Conservation (phyloP, 177 flowering plant species). For the Vitis hybrid region DNA sequence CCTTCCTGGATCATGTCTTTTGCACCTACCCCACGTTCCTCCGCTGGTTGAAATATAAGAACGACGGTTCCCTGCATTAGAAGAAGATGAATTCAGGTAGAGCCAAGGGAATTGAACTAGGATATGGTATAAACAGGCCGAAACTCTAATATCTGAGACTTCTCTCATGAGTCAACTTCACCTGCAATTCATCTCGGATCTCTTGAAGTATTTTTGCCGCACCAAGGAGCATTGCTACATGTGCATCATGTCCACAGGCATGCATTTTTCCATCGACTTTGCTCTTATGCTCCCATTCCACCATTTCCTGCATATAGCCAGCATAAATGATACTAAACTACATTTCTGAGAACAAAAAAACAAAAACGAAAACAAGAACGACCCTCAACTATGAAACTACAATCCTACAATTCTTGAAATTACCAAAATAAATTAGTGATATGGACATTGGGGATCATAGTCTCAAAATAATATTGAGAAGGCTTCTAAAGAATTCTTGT, state of each 20-base stretch:
- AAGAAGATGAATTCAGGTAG: not conserved
- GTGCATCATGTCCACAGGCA: slow-evolving; percentile 81
- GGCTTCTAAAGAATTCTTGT: no score
- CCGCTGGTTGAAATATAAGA: slow-evolving; percentile 77
- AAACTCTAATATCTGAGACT: not conserved
- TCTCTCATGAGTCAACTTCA: slow-evolving; percentile 2
- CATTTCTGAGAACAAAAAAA: no score
- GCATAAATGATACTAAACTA: no score
- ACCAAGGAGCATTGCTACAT: slow-evolving; percentile 73
- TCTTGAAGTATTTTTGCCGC: slow-evolving; percentile 62
- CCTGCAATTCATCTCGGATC: slow-evolving; percentile 34
- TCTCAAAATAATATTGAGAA: no score
- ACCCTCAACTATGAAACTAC: no score
- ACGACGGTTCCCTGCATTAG: slow-evolving; percentile 58
- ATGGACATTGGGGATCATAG: no score
- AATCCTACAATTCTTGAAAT: no score
- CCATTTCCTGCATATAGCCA: slow-evolving; percentile 46
- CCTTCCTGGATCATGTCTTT: slow-evolving; percentile 53
- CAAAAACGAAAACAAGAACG: no score
- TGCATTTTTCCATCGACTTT: slow-evolving; percentile 69
- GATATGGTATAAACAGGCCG: not conserved
- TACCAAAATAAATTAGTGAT: no score
- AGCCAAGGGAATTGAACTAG: no score
- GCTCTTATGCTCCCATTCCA: slow-evolving; percentile 74
- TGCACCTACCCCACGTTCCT: slow-evolving; percentile 63